Evolutionary conservation across 768 basidiomycete genomes (phyloP).

Genomic region (Boletus reticulatus): DNA sequence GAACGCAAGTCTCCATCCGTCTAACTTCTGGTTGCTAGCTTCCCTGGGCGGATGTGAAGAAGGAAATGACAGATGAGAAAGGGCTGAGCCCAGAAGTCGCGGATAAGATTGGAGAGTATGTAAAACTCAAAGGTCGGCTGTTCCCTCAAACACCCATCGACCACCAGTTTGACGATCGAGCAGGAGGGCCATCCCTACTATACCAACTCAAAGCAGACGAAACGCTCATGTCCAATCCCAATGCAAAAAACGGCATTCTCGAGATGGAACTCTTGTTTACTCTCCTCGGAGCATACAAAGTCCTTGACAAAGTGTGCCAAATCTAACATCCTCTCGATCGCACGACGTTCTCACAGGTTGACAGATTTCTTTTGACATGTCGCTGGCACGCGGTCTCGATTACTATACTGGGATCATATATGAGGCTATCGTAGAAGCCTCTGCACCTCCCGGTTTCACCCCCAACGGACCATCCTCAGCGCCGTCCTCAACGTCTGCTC

Average conservation of each 20-base stretch:
- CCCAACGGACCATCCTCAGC: constrained; percentile 47
- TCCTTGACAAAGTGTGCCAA: constrained; percentile 65
- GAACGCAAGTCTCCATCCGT: neutral
- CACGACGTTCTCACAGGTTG: neutral
- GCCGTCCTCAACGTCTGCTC: constrained; percentile 23
- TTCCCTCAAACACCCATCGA: neutral
- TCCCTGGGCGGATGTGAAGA: constrained; percentile 89
- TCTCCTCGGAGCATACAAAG: constrained; percentile 76
- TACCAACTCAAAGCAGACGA: constrained; percentile 64
- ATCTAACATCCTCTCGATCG: neutral
- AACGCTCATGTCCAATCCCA: constrained; percentile 62
- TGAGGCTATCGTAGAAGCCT: constrained; percentile 91
- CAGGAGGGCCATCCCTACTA: constrained; percentile 80
- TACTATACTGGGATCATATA: constrained; percentile 99
- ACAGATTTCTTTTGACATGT: constrained; percentile 94
- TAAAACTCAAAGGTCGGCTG: constrained; percentile 81
- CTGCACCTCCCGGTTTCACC: constrained; percentile 83
- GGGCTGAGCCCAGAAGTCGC: constrained; percentile 78
- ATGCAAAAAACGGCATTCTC: constrained; percentile 75
- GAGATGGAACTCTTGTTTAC: constrained; percentile 88
- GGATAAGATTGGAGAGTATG: constrained; percentile 96
- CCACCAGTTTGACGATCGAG: neutral
- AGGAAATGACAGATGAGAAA: constrained; percentile 97
- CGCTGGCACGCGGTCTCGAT: constrained; percentile 94
- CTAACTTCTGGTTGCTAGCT: constrained; percentile 40